Percentiles rank a stretch among this genome's conserved stretches.
phyloP scores from a whole-genome alignment of 1,139 yeast genomes.

The Schizosaccharomyces versatilis region DNA sequence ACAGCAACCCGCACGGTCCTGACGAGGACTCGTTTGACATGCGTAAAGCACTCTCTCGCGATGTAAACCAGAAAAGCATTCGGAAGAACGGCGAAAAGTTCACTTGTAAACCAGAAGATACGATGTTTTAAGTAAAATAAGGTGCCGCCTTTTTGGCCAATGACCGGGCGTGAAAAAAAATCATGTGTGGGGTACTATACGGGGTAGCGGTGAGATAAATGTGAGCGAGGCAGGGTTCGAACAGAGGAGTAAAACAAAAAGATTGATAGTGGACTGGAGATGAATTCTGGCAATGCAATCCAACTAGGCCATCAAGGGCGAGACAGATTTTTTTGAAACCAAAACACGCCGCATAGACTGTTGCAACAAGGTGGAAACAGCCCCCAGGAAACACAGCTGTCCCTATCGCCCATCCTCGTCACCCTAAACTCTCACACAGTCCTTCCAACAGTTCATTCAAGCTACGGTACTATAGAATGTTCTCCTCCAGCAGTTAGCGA shows the following conservation, averaged over 20 bases:
- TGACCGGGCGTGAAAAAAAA: neutral
- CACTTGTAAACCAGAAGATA: neutral
- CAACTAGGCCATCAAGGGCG: too few species aligned
- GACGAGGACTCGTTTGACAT: constrained; percentile 59
- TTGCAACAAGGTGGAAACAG: too few species aligned
- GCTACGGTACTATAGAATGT: too few species aligned
- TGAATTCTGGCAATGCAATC: neutral
- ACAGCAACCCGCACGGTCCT: constrained; percentile 33
- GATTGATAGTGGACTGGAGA: neutral
- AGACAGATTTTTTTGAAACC: too few species aligned
- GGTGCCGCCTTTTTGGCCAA: too few species aligned
- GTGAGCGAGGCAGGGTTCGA: neutral
- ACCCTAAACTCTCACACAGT: too few species aligned
- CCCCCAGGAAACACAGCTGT: too few species aligned
- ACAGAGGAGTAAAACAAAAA: neutral
- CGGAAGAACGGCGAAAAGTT: neutral
- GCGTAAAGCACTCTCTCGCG: constrained; percentile 2
- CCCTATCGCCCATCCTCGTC: too few species aligned
- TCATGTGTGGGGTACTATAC: too few species aligned
- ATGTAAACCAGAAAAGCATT: neutral
- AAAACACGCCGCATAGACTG: too few species aligned
- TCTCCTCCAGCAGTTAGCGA: too few species aligned
- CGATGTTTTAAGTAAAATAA: neutral
- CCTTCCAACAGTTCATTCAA: too few species aligned
- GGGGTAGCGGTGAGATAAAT: neutral